phyloP scores from a whole-genome alignment of 495 filamentous ascomycete species.

The Chaetomium cochliodes region DNA sequence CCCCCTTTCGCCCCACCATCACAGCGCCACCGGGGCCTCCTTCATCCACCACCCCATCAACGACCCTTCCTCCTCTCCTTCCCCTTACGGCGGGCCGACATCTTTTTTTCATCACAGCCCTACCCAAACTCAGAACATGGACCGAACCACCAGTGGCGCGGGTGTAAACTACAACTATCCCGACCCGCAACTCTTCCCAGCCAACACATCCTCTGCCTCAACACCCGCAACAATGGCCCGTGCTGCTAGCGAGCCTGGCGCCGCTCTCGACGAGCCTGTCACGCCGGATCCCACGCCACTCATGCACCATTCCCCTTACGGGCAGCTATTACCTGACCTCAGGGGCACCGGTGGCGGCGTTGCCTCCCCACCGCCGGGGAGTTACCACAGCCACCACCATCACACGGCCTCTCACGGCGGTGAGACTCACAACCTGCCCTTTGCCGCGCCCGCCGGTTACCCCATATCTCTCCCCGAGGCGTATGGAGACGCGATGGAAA shows the following conservation, averaged over 20 bases:
- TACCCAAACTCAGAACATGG: background rate
- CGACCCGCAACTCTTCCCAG: constrained; percentile 5
- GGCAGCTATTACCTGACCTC: background rate
- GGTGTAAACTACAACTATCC: constrained; percentile 12
- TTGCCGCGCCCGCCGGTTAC: background rate
- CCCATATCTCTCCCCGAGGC: background rate
- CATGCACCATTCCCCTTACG: background rate
- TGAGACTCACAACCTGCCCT: background rate
- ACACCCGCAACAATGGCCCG: background rate
- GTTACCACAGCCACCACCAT: background rate
- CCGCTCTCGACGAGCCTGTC: background rate
- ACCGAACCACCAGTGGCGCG: background rate
- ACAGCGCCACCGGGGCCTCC: background rate
- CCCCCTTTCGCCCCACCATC: background rate
- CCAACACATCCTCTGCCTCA: background rate
- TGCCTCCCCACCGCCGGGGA: background rate
- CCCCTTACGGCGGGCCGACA: background rate
- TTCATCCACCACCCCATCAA: constrained; percentile 11
- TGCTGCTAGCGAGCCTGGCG: constrained; percentile 1
- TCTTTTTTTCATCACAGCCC: constrained; percentile 2
- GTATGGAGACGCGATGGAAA: background rate
- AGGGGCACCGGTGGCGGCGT: background rate
- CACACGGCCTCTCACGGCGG: background rate
- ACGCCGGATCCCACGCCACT: background rate
- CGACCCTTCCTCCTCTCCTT: background rate